Percentiles rank a stretch among this genome's conserved stretches.
These are phyloP conservation scores for Raffaelea ambrosiae DNA, from an alignment of 2,329 filamentous ascomycete genomes.

Conservation along the genomic window DNA sequence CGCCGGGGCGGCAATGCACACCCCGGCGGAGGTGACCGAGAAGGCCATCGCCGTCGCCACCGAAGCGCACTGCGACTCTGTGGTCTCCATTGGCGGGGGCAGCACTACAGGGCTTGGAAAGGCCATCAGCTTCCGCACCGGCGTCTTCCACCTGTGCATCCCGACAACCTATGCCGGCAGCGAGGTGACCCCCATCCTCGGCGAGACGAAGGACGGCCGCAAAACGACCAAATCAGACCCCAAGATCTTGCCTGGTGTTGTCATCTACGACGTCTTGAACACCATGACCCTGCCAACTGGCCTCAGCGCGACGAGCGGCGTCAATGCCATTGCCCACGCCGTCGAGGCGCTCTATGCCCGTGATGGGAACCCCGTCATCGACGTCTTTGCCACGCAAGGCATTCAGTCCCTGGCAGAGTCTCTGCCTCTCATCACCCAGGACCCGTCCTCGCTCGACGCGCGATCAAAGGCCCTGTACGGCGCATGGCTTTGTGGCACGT, in stretches of 20 bases:
- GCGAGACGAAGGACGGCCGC: constrained; percentile 48
- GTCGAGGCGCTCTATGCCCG: constrained; percentile 56
- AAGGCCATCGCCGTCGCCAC: constrained; percentile 41
- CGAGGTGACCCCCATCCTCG: constrained; percentile 58
- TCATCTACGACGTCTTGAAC: constrained; percentile 57
- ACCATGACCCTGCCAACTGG: constrained; percentile 47
- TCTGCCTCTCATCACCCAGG: constrained; percentile 41
- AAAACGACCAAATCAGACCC: constrained; percentile 51
- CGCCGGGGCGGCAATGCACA: constrained; percentile 49
- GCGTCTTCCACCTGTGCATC: constrained; percentile 22
- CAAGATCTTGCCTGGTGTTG: constrained; percentile 49
- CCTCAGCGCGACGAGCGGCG: constrained; percentile 48
- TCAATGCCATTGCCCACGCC: constrained; percentile 59
- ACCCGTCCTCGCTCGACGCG: constrained; percentile 29
- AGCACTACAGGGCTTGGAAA: constrained; percentile 56
- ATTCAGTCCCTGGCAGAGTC: constrained; percentile 42
- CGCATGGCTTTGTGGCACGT: constrained; percentile 56
- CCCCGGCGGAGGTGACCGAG: constrained; percentile 48
- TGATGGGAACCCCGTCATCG: constrained; percentile 53
- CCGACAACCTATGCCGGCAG: constrained; percentile 55
- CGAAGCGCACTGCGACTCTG: constrained; percentile 37
- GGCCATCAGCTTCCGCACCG: constrained; percentile 28
- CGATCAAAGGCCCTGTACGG: constrained; percentile 49
- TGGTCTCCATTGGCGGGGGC: constrained; percentile 54
- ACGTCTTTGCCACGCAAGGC: constrained; percentile 49